These are phyloP conservation scores for Hyphopichia wangnamkhiaoensis DNA, from an alignment of 1,139 yeast genomes.

Conservation along the genomic window DNA sequence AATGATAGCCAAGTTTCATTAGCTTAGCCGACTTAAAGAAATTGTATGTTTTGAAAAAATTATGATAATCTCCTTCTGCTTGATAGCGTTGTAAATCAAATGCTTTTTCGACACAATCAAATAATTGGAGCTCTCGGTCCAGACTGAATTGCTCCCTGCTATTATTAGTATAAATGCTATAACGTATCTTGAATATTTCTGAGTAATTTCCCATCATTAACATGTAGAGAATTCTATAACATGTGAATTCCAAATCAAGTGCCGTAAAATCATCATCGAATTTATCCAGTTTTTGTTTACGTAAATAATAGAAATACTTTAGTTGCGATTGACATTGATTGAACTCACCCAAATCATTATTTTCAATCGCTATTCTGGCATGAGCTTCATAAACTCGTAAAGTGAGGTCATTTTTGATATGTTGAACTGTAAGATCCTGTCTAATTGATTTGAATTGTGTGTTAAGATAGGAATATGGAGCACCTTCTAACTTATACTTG, in stretches of 20 bases:
- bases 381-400: slow-evolving; percentile 81
- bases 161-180: slow-evolving; percentile 17
- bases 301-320: slow-evolving; percentile 53
- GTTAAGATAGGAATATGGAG: slow-evolving; percentile 71
- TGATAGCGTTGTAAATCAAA: slow-evolving; percentile 24
- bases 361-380: slow-evolving; percentile 82
- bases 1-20: slow-evolving; percentile 25
- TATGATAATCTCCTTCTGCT: slow-evolving; percentile 50
- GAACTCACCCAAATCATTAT: slow-evolving; percentile 87
- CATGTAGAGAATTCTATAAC: slow-evolving; percentile 77
- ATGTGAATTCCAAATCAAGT: slow-evolving; percentile 59
- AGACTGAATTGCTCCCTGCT: slow-evolving; percentile 22
- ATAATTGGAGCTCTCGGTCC: slow-evolving; percentile 18
- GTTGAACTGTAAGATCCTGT: slow-evolving; percentile 93
- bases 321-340: slow-evolving; percentile 92
- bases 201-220: slow-evolving; percentile 70
- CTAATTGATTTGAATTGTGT: slow-evolving; percentile 90
- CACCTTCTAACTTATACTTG: slow-evolving; percentile 54
- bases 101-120: slow-evolving; percentile 23
- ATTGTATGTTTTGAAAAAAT: slow-evolving; percentile 47
- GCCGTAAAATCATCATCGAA: slow-evolving; percentile 16
- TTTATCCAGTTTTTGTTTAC: slow-evolving; percentile 12
- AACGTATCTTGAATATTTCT: slow-evolving; percentile 40
- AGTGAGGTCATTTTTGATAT: slow-evolving; percentile 76
- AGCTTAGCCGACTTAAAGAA: slow-evolving; percentile 15